Percentiles rank a stretch among this genome's conserved stretches.
Conservation (phyloP, 2,329 filamentous ascomycete species). For the Pseudocercospora vitis region DNA sequence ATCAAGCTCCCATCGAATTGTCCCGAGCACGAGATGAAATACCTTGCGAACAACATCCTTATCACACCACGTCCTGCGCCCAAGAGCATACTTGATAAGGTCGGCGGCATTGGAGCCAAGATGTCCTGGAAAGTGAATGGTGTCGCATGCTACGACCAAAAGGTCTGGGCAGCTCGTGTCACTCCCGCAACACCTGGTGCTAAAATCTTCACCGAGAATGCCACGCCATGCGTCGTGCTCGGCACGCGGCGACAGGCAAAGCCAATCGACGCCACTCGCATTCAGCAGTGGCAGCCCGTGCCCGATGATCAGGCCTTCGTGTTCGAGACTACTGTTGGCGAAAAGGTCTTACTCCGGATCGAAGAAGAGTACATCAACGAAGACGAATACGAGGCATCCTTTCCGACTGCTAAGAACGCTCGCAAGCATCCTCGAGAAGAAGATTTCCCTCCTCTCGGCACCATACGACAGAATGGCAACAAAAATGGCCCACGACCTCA, state of each 20-base stretch:
- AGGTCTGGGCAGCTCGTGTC: slow-evolving; percentile 82
- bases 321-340: slow-evolving; percentile 81
- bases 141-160: slow-evolving; percentile 72
- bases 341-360: slow-evolving; percentile 80
- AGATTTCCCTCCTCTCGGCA: slow-evolving; percentile 41
- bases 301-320: slow-evolving; percentile 67
- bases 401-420: slow-evolving; percentile 61
- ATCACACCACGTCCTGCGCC: slow-evolving; percentile 79
- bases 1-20: slow-evolving; percentile 62
- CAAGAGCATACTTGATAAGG: slow-evolving; percentile 71
- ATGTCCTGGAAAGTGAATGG: slow-evolving; percentile 82
- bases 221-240: slow-evolving; percentile 75
- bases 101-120: slow-evolving; percentile 82
- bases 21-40: slow-evolving; percentile 70
- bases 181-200: slow-evolving; percentile 67
- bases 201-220: slow-evolving; percentile 75
- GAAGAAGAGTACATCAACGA: slow-evolving; percentile 68
- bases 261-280: slow-evolving; percentile 60
- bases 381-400: slow-evolving; percentile 63
- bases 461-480: slow-evolving; percentile 23
- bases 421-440: slow-evolving; percentile 63
- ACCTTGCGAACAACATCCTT: slow-evolving; percentile 85
- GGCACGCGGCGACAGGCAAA: slow-evolving; percentile 73
- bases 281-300: slow-evolving; percentile 8
- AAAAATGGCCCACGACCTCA: slow-evolving; percentile 35